Evolutionary conservation across 1,284 basidiomycete species (phyloP).

Genomic region (Tremellales sp.): DNA sequence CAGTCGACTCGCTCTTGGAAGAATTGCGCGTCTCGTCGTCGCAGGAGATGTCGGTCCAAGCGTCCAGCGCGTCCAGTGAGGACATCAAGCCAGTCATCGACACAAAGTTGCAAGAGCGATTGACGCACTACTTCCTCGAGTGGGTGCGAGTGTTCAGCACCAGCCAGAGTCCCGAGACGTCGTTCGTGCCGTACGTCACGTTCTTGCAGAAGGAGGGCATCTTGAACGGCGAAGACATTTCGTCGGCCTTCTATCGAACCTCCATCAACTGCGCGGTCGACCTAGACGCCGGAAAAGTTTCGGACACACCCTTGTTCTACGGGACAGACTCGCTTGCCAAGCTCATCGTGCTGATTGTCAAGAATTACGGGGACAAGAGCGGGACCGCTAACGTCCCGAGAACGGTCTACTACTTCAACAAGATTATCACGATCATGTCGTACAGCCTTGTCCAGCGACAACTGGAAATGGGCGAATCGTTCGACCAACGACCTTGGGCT

Average conservation of each 20-base stretch:
- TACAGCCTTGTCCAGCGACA: slow-evolving; percentile 92
- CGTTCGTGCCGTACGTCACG: slow-evolving; percentile 95
- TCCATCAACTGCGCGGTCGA: slow-evolving; percentile 93
- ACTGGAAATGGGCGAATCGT: slow-evolving; percentile 83
- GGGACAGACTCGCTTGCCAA: slow-evolving; percentile 94
- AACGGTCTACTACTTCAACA: slow-evolving; percentile 95
- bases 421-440: slow-evolving; percentile 96
- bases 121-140: slow-evolving; percentile 61
- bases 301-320: slow-evolving; percentile 74
- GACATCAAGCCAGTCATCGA: slow-evolving; percentile 40
- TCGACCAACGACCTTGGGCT: slow-evolving; percentile 98
- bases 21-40: slow-evolving; percentile 28
- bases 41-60: slow-evolving; percentile 55
- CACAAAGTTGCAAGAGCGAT: slow-evolving; percentile 52
- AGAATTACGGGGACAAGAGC: slow-evolving; percentile 65
- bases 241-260: slow-evolving; percentile 97
- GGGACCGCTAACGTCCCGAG: slow-evolving; percentile 77
- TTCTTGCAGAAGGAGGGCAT: slow-evolving; percentile 95
- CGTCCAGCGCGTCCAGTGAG: slow-evolving; percentile 18
- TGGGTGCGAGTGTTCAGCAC: slow-evolving; percentile 84
- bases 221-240: slow-evolving; percentile 91
- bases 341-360: slow-evolving; percentile 96
- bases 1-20: slow-evolving; percentile 45
- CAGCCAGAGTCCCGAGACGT: slow-evolving; percentile 83
- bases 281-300: slow-evolving; percentile 81